Base-by-base conservation (phyloP, 139 green algal species). In the Marvania coccoides region DNA sequence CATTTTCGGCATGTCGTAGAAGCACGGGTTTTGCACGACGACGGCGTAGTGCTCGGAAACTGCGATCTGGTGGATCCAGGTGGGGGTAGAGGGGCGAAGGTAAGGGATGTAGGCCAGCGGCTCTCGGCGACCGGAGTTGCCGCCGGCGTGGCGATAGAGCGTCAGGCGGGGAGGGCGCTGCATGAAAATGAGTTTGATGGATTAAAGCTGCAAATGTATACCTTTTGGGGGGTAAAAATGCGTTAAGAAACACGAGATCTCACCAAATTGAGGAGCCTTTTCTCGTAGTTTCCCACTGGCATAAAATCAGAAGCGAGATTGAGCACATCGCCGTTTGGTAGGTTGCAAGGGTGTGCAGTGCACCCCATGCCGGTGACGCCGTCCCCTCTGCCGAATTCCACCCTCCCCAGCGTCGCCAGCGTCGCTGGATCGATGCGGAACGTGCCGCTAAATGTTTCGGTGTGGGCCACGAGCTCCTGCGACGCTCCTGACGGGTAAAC, bases 1-100 rank as follows among this genome's bases (percentile, higher is more conserved):
- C 40, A 88, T 72, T 0, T 72, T 67, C 26, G 28, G 10, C n/a
- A 94, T 63, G 75, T 73, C 84, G 70, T 87, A 84, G 61, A 81
- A 75, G 23, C 80, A 12, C 0, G 87, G 87, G 15, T 68, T 73
- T 78, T 94, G 84, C 7, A 75, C 53, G 2, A 84, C 42, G 23
- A 90, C 35, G 4, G 86, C 69, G 47, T 81, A 63, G 29, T 81
- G 61, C 5, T 83, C 31, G 2, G 73, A 87, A 39, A 73, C 56
- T 1, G 80, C 70, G 40, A 92, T 80, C 48, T 90, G 77, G 53
- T 94, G 87, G 14, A 94, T 70, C 87, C 87, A 95, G 3, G 73
- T 72, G 14, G 87, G 83, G 1, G 38, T 13, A 9, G 70, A 69
- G 37, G 74, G 35, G 2, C 74, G 77, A 8, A 61, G 24, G 42